Evolutionary conservation across 352 stramenopile genomes (phyloP).

Genomic region (Phytophthora citrophthora): DNA sequence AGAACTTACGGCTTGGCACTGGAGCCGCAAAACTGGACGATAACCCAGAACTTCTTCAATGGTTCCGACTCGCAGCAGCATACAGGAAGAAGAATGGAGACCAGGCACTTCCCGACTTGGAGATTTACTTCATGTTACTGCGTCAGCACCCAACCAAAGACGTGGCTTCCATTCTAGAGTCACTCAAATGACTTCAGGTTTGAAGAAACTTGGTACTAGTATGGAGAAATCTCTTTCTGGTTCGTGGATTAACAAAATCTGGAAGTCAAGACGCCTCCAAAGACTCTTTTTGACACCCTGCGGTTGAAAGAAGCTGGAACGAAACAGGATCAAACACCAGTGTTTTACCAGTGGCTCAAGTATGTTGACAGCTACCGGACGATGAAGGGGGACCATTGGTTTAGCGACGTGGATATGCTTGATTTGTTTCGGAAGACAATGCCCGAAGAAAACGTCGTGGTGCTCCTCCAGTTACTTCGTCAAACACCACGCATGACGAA

Average conservation of each 20-base stretch:
- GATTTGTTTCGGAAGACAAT: background rate
- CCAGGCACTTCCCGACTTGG: background rate
- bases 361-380: background rate
- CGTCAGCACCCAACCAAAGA: background rate
- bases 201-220: background rate
- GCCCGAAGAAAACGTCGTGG: background rate
- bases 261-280: background rate
- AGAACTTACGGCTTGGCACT: background rate
- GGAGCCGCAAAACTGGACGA: background rate
- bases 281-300: background rate
- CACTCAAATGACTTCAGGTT: background rate
- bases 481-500: background rate
- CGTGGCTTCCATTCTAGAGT: background rate
- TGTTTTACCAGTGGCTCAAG: background rate
- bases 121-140: background rate
- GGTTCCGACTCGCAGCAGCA: background rate
- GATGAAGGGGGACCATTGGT: background rate
- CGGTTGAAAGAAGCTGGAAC: background rate
- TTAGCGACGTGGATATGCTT: background rate
- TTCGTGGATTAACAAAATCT: background rate
- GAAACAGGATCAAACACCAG: background rate
- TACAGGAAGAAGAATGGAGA: background rate
- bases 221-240: background rate
- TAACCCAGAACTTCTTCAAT: conserved; percentile 3
- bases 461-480: background rate